A percentile compares a stretch with the other conserved stretches of the same genome.
These are phyloP conservation scores for Ampelomyces quisqualis DNA, from an alignment of 2,329 filamentous ascomycete species.

Conservation along the genomic window DNA sequence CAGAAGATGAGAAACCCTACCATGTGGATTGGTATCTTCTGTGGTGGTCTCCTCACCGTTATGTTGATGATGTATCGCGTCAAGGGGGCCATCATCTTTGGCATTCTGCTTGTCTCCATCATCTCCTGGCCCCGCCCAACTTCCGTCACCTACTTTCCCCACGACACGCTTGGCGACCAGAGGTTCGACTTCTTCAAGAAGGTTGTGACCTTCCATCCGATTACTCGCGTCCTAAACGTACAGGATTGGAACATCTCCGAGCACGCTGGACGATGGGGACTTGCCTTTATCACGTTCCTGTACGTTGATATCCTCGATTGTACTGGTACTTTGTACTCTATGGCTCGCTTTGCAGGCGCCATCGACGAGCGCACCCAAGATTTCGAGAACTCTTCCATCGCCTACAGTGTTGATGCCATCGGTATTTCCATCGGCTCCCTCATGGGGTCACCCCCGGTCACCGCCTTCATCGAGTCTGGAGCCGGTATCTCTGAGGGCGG, in stretches of 20 bases:
- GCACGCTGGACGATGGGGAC: conserved; percentile 73
- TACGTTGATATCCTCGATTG: conserved; percentile 89
- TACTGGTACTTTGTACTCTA: conserved; percentile 84
- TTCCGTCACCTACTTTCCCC: conserved; percentile 76
- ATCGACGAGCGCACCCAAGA: conserved; percentile 82
- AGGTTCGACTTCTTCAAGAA: conserved; percentile 85
- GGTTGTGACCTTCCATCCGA: conserved; percentile 81
- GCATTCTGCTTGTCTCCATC: conserved; percentile 80
- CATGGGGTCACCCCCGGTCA: conserved; percentile 77
- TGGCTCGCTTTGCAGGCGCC: conserved; percentile 79
- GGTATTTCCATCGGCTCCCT: conserved; percentile 79
- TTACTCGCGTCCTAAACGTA: conserved; percentile 66
- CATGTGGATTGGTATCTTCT: conserved; percentile 89
- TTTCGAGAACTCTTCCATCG: conserved; percentile 80
- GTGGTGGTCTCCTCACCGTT: conserved; percentile 76
- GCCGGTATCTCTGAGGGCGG: conserved; percentile 87
- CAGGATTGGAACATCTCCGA: conserved; percentile 71
- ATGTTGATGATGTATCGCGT: conserved; percentile 82
- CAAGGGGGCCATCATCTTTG: conserved; percentile 82
- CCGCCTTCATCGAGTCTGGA: conserved; percentile 85
- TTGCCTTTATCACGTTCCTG: conserved; percentile 84
- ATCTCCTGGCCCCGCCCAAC: conserved; percentile 84
- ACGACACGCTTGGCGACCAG: conserved; percentile 66
- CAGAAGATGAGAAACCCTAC: conserved; percentile 80
- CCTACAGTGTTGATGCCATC: conserved; percentile 80